Conservation (phyloP, 2,329 filamentous ascomycete species). For the Stagonosporopsis cucurbitacearum region DNA sequence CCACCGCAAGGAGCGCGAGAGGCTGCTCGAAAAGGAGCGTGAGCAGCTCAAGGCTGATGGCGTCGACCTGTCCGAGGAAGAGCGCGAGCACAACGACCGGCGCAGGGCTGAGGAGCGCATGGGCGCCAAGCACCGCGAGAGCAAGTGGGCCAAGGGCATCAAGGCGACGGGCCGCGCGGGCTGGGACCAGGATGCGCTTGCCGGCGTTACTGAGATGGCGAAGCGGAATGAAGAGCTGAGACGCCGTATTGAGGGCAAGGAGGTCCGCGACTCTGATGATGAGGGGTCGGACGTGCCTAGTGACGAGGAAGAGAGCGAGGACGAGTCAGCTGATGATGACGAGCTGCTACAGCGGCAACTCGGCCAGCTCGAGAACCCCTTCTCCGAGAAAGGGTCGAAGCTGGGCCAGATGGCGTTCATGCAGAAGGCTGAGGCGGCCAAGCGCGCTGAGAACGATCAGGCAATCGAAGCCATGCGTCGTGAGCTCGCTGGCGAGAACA, state of each 20-base stretch:
- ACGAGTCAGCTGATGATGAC: constrained; percentile 62
- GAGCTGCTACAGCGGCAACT: constrained; percentile 44
- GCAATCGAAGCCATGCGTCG: constrained; percentile 65
- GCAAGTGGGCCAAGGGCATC: constrained; percentile 88
- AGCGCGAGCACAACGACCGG: constrained; percentile 71
- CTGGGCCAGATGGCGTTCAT: constrained; percentile 92
- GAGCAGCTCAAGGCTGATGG: constrained; percentile 65
- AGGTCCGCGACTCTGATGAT: constrained; percentile 57
- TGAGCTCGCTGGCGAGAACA: constrained; percentile 69
- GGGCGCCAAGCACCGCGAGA: constrained; percentile 82
- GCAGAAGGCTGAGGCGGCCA: constrained; percentile 81
- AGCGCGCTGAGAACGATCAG: constrained; percentile 81
- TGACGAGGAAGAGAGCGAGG: constrained; percentile 60
- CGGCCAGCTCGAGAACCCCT: constrained; percentile 54
- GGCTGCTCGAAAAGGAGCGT: constrained; percentile 62
- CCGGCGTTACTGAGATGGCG: constrained; percentile 80
- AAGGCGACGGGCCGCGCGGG: constrained; percentile 79
- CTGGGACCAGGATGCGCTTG: constrained; percentile 87
- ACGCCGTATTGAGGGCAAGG: constrained; percentile 77
- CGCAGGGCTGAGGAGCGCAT: constrained; percentile 83
- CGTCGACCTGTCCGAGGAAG: constrained; percentile 67
- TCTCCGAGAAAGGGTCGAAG: constrained; percentile 66
- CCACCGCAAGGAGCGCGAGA: constrained; percentile 79
- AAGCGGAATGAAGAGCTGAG: constrained; percentile 82
- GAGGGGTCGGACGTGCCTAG: constrained; percentile 56